A percentile compares a stretch with the other conserved stretches of the same genome.
phyloP scores from a whole-genome alignment of 352 stramenopile genomes.

The Hyaloperonospora brassicae region DNA sequence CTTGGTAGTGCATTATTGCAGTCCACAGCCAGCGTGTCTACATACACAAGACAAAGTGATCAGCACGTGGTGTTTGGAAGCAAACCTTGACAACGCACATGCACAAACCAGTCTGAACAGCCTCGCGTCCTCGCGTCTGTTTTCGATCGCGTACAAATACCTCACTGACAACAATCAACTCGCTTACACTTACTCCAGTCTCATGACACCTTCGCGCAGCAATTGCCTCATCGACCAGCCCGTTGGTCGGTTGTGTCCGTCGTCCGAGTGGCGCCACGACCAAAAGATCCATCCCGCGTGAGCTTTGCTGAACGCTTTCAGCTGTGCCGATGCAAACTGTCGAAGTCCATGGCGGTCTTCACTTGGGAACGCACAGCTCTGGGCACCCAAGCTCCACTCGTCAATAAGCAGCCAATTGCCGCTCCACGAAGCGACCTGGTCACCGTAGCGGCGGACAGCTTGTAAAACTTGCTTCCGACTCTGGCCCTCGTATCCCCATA shows the following conservation, averaged over 20 bases:
- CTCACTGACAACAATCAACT: no score
- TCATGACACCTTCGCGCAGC: slow-evolving; percentile 59
- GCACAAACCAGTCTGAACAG: no score
- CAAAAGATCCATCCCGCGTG: slow-evolving; percentile 84
- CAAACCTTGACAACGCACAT: no score
- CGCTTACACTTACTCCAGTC: slow-evolving; percentile 17
- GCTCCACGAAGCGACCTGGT: slow-evolving; percentile 46
- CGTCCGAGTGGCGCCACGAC: slow-evolving; percentile 75
- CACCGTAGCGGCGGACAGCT: slow-evolving; percentile 46
- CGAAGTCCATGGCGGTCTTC: slow-evolving; percentile 38
- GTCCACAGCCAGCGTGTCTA: no score
- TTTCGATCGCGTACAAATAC: no score
- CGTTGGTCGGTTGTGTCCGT: slow-evolving; percentile 40
- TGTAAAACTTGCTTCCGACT: slow-evolving; percentile 46
- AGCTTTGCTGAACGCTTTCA: slow-evolving; percentile 47
- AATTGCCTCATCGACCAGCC: slow-evolving; percentile 77
- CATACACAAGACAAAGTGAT: no score
- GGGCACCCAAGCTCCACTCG: slow-evolving; percentile 73
- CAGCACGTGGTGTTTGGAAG: no score
- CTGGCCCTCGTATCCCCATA: slow-evolving; percentile 75
- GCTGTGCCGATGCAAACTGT: slow-evolving; percentile 49
- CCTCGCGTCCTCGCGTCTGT: no score
- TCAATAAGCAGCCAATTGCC: slow-evolving; percentile 76
- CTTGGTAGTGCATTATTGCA: no score
- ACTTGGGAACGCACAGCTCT: slow-evolving; percentile 44